Conservation (phyloP, 2,329 filamentous ascomycete species). For the Fusarium scirpi region DNA sequence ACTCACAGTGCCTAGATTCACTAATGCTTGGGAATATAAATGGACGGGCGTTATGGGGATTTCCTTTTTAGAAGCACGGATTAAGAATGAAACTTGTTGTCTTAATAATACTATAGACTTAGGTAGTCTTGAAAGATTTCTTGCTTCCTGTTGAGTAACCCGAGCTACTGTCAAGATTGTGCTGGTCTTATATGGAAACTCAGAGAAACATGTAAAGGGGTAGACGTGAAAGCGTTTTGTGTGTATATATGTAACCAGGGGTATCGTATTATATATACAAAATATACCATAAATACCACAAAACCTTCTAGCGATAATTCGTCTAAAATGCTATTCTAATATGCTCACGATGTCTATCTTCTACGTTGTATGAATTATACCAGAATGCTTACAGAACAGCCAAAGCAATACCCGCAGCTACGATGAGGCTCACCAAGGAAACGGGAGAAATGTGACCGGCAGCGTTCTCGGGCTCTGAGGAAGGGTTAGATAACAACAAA, state of each 20-base stretch:
- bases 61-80: background rate
- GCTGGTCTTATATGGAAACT: background rate
- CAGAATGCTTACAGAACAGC: constrained; percentile 21
- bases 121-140: background rate
- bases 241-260: constrained; percentile 8
- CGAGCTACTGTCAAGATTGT: background rate
- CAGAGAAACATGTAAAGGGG: background rate
- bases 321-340: background rate
- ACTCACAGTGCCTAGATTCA: background rate
- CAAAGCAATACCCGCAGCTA: constrained; percentile 34
- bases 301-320: background rate
- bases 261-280: constrained; percentile 32
- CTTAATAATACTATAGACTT: background rate
- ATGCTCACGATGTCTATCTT: background rate
- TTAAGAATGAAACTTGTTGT: background rate
- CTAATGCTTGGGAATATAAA: constrained; percentile 6
- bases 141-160: background rate
- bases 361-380: background rate
- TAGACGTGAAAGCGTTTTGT: background rate
- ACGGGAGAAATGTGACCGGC: constrained; percentile 37
- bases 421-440: constrained; percentile 28
- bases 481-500: constrained; percentile 30
- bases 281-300: background rate
- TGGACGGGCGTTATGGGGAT: constrained; percentile 14
- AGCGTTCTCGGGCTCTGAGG: constrained; percentile 37